A percentile compares a stretch with the other conserved stretches of the same genome.
Evolutionary conservation across 129 eudicot species (phyloP).

Genomic region (Artemisia annua): DNA sequence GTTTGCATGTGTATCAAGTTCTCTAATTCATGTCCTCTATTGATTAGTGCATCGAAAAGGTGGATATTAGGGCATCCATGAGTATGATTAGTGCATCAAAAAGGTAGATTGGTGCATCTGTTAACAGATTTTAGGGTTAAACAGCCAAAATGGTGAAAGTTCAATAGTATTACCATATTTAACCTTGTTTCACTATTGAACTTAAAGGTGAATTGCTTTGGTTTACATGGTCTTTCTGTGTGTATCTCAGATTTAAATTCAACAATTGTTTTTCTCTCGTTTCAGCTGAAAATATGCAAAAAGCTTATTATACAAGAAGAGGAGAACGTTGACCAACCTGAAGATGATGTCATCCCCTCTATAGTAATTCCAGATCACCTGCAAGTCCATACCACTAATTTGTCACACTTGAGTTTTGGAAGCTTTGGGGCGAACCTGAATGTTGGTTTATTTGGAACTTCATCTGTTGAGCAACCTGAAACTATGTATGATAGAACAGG

Average conservation of each 20-base stretch:
- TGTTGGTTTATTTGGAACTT: constrained; percentile 42
- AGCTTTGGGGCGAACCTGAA: constrained; percentile 71
- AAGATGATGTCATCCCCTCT: constrained; percentile 63
- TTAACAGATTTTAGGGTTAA: no score
- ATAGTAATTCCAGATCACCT: constrained; percentile 81
- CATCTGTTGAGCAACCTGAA: constrained; percentile 57
- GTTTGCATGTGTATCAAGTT: constrained; percentile 4
- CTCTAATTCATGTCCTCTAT: constrained; percentile 8
- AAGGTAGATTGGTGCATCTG: no score
- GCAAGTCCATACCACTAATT: constrained; percentile 79
- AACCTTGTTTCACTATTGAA: no score
- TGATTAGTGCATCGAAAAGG: no score
- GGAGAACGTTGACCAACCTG: constrained; percentile 35
- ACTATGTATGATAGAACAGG: constrained; percentile 50
- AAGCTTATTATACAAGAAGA: constrained; percentile 49
- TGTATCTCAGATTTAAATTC: no score
- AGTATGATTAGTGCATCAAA: no score
- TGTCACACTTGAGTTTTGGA: constrained; percentile 87
- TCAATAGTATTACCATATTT: no score
- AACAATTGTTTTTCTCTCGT: constrained; percentile 9
- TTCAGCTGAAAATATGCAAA: constrained; percentile 62
- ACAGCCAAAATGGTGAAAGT: no score
- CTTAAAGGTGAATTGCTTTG: no score
- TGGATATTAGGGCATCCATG: no score
- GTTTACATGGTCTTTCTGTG: no score